These are phyloP conservation scores for Cladophialophora bantiana DNA, from an alignment of 2,329 filamentous ascomycete genomes.

Conservation along the genomic window DNA sequence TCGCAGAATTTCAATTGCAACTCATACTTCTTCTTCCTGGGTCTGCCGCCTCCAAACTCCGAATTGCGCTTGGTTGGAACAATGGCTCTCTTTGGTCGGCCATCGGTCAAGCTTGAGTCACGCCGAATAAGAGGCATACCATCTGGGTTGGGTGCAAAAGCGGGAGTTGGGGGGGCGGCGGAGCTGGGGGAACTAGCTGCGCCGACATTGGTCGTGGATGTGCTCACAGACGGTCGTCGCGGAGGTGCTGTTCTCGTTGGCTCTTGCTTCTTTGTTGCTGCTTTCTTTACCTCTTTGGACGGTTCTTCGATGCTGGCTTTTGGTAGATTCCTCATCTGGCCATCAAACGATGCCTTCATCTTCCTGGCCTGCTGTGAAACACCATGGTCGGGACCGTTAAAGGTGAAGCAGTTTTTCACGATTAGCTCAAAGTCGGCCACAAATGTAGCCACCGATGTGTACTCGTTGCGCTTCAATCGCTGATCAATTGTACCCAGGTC, in stretches of 20 bases:
- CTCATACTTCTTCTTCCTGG: slow-evolving; percentile 88
- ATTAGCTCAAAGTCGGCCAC: slow-evolving; percentile 78
- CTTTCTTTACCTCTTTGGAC: slow-evolving; percentile 67
- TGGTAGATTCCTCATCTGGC: slow-evolving; percentile 67
- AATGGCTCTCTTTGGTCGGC: slow-evolving; percentile 89
- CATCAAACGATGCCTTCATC: slow-evolving; percentile 65
- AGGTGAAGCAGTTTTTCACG: slow-evolving; percentile 76
- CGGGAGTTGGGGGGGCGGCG: slow-evolving; percentile 55
- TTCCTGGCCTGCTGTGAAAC: slow-evolving; percentile 73
- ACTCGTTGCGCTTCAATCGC: slow-evolving; percentile 75
- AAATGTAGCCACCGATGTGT: slow-evolving; percentile 74
- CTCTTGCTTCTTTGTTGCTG: slow-evolving; percentile 53
- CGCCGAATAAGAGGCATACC: slow-evolving; percentile 83
- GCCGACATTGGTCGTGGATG: slow-evolving; percentile 33
- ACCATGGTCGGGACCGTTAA: slow-evolving; percentile 81
- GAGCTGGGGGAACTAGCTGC: slow-evolving; percentile 56
- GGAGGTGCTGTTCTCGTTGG: slow-evolving; percentile 52
- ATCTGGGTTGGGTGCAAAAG: slow-evolving; percentile 78
- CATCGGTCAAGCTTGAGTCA: slow-evolving; percentile 78
- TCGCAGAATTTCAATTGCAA: slow-evolving; percentile 91
- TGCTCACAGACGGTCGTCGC: slow-evolving; percentile 57
- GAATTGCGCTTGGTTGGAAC: slow-evolving; percentile 92
- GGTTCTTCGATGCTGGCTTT: slow-evolving; percentile 65
- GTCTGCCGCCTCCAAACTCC: slow-evolving; percentile 81
- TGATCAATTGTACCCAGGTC: slow-evolving; percentile 83